These are phyloP conservation scores for Globisporangium radiosum DNA, from an alignment of 352 stramenopile genomes.

Conservation along the genomic window DNA sequence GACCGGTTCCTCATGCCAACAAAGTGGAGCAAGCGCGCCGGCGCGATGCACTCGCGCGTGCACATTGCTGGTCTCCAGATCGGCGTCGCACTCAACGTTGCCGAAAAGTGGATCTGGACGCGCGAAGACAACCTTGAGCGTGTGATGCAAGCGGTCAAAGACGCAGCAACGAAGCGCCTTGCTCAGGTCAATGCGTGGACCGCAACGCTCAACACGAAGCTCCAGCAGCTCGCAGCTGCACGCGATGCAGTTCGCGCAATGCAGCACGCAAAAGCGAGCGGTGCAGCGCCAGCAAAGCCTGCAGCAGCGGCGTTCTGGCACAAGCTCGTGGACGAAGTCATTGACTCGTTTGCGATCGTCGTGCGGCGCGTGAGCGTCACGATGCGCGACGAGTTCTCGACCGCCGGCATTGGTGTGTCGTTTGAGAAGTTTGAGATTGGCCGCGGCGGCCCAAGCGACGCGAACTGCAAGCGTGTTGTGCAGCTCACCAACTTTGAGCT, in stretches of 20 bases:
- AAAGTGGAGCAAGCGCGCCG: constrained; percentile 10
- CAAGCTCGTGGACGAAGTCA: constrained; percentile 43
- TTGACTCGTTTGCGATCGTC: constrained; percentile 65
- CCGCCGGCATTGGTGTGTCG: constrained; percentile 40
- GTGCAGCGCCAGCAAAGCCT: constrained; percentile 1
- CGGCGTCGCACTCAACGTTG: constrained; percentile 44
- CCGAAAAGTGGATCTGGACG: constrained; percentile 76
- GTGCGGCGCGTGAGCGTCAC: constrained; percentile 41
- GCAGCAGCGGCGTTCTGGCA: constrained; percentile 46
- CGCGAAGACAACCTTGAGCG: constrained; percentile 56
- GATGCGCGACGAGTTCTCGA: constrained; percentile 57
- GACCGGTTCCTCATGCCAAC: constrained; percentile 20
- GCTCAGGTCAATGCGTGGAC: constrained; percentile 57
- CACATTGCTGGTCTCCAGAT: constrained; percentile 49
- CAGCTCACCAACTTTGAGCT: constrained; percentile 60
- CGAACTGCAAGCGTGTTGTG: constrained; percentile 36
- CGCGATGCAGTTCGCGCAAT: constrained; percentile 24
- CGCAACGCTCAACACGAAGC: constrained; percentile 43
- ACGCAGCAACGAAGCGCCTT: constrained; percentile 43
- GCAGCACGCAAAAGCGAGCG: constrained; percentile 20
- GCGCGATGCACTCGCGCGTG: constrained; percentile 36
- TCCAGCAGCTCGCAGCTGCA: constrained; percentile 40
- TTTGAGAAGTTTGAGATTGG: constrained; percentile 61
- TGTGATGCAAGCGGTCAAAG: constrained; percentile 42
- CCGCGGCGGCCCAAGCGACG: constrained; percentile 12